Evolutionary conservation across 1,284 basidiomycete genomes (phyloP), one percentile per base, ranked within the genome.

Genomic region (Golubevia pallescens): DNA sequence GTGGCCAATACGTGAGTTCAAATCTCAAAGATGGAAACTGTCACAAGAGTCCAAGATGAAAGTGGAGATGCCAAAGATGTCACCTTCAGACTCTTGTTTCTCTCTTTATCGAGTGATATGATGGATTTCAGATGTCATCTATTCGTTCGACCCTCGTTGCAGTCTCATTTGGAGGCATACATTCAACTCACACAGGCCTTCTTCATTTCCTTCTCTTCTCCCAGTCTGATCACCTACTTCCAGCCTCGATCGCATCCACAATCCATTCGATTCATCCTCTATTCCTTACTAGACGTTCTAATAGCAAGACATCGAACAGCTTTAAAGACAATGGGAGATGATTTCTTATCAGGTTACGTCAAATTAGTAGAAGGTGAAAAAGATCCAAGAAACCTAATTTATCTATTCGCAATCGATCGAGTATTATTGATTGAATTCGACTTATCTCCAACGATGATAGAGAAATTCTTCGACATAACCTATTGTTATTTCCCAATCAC

Each of bases 401-500:
- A 96, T 6, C 92, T 93, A 2, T 99, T 99, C 85, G 91, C 92
- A 13, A 93, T 99, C 66, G 92, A 91, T 66, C 89, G 90, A 20
- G 92, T 95, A 2, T 89, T 99, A 24, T 86, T 96, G 5, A 90
- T 93, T 48, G 94, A 97, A 75, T 98, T 98, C 79, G 91, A 96
- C 69, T 69, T 81, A 90, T 93, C 65, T 86, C 89, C 55, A 86
- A 89, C 55, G 88, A 90, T 77, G 66, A 23, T n/a, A 2, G 76
- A 96, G 93, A 90, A 92, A 65, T 88, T 99, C 67, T 99, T 97
- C 87, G 94, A 99, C 81, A 91, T 98, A 79, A 93, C 92, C 0
- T 99, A 95, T 86, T 99, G 97, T 86, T 99, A 99, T 86, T 99
- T 98, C 86, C 97, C 97, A 0, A 99, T 99, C 74, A 94, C 94